Evolutionary conservation across 2,329 filamentous ascomycete species (phyloP).

Genomic region (Rhytidhysteron rufulum): DNA sequence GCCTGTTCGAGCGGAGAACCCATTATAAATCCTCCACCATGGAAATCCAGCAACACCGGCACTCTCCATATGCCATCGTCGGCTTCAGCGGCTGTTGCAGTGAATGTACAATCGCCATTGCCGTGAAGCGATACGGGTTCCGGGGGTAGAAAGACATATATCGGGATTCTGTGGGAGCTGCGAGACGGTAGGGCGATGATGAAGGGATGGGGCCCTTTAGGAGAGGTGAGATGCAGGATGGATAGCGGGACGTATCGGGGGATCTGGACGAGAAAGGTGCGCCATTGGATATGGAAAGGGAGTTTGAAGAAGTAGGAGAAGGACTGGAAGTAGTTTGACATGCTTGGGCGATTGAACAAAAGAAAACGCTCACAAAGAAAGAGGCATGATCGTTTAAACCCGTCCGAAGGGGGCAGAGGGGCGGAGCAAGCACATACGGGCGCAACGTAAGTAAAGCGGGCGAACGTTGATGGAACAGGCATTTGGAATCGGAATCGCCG

Average conservation of each 20-base stretch:
- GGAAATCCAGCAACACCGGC: constrained; percentile 41
- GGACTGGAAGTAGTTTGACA: constrained; percentile 28
- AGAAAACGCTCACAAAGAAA: background rate
- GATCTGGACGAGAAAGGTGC: constrained; percentile 33
- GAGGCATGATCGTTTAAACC: background rate
- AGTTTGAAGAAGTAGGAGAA: constrained; percentile 35
- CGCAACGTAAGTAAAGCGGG: no score
- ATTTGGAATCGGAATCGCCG: no score
- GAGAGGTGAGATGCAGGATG: constrained; percentile 36
- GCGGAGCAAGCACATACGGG: no score
- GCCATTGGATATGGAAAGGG: constrained; percentile 34
- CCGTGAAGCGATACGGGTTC: constrained; percentile 24
- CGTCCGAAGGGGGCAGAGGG: background rate
- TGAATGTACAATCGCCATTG: constrained; percentile 9
- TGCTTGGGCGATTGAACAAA: constrained; percentile 8
- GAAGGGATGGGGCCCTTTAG: constrained; percentile 41
- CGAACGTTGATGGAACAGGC: no score
- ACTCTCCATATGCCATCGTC: constrained; percentile 29
- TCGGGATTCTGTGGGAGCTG: constrained; percentile 33
- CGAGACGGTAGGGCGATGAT: constrained; percentile 38
- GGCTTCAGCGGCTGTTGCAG: constrained; percentile 8
- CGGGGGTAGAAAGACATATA: constrained; percentile 42
- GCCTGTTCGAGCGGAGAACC: constrained; percentile 43
- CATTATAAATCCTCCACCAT: constrained; percentile 43
- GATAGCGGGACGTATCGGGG: constrained; percentile 35